Evolutionary conservation across 2,329 filamentous ascomycete genomes (phyloP).

Genomic region (Paecilomyces niveus): DNA sequence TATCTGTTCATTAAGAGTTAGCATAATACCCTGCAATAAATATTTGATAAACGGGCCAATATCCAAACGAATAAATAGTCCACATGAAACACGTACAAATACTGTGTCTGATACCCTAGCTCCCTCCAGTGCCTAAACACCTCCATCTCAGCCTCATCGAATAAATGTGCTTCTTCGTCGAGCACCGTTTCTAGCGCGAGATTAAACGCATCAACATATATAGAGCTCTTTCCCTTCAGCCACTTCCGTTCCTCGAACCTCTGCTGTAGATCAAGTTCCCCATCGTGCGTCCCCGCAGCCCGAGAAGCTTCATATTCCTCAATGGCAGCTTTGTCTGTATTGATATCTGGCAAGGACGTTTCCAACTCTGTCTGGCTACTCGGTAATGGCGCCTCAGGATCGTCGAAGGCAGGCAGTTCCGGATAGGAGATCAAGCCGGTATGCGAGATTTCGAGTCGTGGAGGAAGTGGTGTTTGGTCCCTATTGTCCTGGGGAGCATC

Average conservation of each 20-base stretch:
- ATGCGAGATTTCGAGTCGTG: neutral
- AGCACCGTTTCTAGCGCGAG: constrained; percentile 83
- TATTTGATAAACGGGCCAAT: neutral
- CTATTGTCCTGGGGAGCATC: neutral
- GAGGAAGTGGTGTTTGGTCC: neutral
- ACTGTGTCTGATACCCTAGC: constrained; percentile 79
- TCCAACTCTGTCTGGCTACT: constrained; percentile 60
- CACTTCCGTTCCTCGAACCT: constrained; percentile 56
- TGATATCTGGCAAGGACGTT: constrained; percentile 60
- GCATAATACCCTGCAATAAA: neutral
- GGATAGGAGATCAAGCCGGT: neutral
- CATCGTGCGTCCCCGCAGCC: constrained; percentile 42
- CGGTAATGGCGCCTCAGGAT: constrained; percentile 19
- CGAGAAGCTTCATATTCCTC: constrained; percentile 69
- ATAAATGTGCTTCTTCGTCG: constrained; percentile 80
- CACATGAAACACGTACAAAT: constrained; percentile 56
- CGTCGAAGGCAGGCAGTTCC: constrained; percentile 15
- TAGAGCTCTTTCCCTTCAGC: constrained; percentile 72
- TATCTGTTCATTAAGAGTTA: constrained; percentile 50
- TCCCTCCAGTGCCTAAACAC: constrained; percentile 71
- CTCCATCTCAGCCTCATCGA: constrained; percentile 67
- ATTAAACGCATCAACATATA: constrained; percentile 97
- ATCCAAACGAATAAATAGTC: neutral
- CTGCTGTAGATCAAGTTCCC: constrained; percentile 38
- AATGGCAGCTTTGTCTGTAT: constrained; percentile 64